Percentiles rank a stretch among this genome's conserved stretches.
phyloP scores from a whole-genome alignment of 306 rosid genomes.

The Sicyos baderoa region DNA sequence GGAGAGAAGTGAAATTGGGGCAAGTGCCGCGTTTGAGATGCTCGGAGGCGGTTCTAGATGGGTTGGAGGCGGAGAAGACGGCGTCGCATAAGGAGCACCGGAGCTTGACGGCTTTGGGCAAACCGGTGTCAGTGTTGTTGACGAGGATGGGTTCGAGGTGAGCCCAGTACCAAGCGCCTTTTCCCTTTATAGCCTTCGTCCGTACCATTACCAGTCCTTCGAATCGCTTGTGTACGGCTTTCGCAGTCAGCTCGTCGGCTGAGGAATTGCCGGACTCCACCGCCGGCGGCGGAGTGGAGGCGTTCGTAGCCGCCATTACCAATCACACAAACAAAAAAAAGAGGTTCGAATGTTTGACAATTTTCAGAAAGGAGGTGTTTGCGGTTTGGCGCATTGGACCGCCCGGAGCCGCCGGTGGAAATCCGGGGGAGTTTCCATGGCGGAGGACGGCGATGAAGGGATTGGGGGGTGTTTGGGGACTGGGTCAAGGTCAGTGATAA shows the following conservation, averaged over 20 bases:
- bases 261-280: constrained; percentile 21
- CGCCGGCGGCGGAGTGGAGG: constrained; percentile 29
- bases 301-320: constrained; percentile 62
- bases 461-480: neutral
- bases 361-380: neutral
- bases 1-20: constrained; percentile 60
- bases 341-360: neutral
- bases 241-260: constrained; percentile 56
- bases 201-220: constrained; percentile 79
- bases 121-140: constrained; percentile 57
- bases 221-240: constrained; percentile 63
- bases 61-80: constrained; percentile 86
- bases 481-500: neutral
- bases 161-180: constrained; percentile 97
- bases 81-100: constrained; percentile 84
- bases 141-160: constrained; percentile 76
- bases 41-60: constrained; percentile 89
- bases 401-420: constrained; percentile 28
- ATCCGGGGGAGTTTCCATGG: constrained; percentile 47
- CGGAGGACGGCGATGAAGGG: constrained; percentile 43
- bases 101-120: constrained; percentile 84
- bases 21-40: constrained; percentile 96
- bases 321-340: neutral
- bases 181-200: constrained; percentile 78
- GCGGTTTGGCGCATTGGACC: neutral